A percentile compares a stretch with the other conserved stretches of the same genome.
Evolutionary conservation across 2,329 filamentous ascomycete species (phyloP).

Genomic region (Ilyonectria destructans): DNA sequence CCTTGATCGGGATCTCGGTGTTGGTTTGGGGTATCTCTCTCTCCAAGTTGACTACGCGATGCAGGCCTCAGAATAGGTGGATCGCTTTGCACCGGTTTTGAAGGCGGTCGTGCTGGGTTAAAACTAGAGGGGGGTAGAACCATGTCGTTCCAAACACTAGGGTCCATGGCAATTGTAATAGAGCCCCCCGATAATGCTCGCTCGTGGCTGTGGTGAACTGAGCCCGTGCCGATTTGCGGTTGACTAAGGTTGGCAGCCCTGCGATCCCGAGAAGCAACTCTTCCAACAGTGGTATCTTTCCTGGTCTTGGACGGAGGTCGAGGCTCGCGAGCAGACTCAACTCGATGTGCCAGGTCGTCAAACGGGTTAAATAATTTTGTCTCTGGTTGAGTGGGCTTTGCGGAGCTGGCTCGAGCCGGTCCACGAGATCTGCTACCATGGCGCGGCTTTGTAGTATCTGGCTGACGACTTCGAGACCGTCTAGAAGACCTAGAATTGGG

Average conservation of each 20-base stretch:
- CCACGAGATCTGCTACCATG: conserved; percentile 9
- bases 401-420: neutral
- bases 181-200: conserved; percentile 21
- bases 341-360: conserved; percentile 13
- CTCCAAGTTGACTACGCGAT: conserved; percentile 23
- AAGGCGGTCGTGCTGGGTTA: neutral
- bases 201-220: conserved; percentile 5
- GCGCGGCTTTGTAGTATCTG: conserved; percentile 6
- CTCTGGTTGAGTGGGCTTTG: conserved; percentile 5
- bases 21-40: conserved; percentile 2
- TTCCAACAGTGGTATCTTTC: neutral
- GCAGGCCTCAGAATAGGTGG: conserved; percentile 22
- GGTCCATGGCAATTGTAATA: conserved; percentile 29
- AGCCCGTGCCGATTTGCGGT: neutral
- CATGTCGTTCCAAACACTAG: conserved; percentile 24
- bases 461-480: conserved; percentile 15
- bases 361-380: conserved; percentile 8
- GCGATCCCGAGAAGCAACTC: conserved; percentile 3
- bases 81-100: neutral
- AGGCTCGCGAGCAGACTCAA: conserved; percentile 11
- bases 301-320: neutral
- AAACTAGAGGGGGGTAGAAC: neutral
- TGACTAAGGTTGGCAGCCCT: neutral
- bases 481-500: conserved; percentile 4
- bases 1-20: neutral